Evolutionary conservation across 192 early-diverging fungal species (phyloP), one percentile per base, ranked within the genome.

Genomic region (Coemansia reversa): DNA sequence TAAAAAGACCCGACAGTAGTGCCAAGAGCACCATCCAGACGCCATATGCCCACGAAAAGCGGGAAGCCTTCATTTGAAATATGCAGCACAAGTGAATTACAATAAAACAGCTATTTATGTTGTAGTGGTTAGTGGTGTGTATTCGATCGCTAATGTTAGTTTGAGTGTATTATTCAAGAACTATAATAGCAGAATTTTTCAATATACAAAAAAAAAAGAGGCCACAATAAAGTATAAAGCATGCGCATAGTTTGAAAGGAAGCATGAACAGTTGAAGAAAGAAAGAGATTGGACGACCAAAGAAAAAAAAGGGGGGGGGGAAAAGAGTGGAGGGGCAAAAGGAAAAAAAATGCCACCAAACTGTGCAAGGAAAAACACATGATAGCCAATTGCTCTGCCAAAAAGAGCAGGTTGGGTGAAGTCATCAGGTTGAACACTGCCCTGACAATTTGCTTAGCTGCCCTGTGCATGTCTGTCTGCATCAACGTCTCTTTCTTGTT

Each of bases 1-100:
- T 51, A 57, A 67, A 28, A 27, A 66, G 23, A 22, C 74, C 68
- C 33, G 60, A 39, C 18, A 60, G 60, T 67, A 77, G 56, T 24
- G 29, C 65, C 52, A 75, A 35, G 20, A 61, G 42, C 49, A 60
- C 18, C 48, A 67, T 29, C 65, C 60, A 60, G 5, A 33, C 55
- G 45, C 56, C 29, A 55, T 39, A 61, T 35, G 32, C 5, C 24
- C 8, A 35, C 32, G 32, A 27, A 60, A 50, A 25, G 24, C 6
- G 51, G 24, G 51, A 11, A 11, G 32, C 11, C 53, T 20, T 45
- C 52, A 63, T 64, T 48, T 39, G 51, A 16, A 33, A 63, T n/a
- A 18, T 25, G 16, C 29, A 58, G n/a, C 14, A 28, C 16, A 52
- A 25, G 39, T 24, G 20, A 55, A 50, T 7, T 23, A 28, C 57